These are phyloP conservation scores for Ensete glaucum DNA, from an alignment of 176 grass and related monocot genomes.

Conservation along the genomic window DNA sequence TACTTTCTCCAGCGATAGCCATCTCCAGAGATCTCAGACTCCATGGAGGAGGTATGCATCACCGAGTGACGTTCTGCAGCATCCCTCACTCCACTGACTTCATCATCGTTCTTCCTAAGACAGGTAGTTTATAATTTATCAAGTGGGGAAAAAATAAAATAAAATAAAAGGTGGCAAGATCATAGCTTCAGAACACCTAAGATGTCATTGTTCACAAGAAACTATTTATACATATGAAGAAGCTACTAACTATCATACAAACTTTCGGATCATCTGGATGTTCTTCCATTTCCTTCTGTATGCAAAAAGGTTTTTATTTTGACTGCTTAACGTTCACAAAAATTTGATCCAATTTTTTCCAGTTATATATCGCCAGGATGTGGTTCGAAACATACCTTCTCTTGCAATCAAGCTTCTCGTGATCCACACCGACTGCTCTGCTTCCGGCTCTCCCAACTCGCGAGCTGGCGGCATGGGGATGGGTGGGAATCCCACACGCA, in stretches of 20 bases:
- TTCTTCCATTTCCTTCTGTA: too few species aligned
- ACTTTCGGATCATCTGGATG: too few species aligned
- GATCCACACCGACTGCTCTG: conserved; percentile 12
- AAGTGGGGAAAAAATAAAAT: background rate
- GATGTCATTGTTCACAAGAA: too few species aligned
- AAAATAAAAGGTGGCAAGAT: too few species aligned
- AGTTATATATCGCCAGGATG: background rate
- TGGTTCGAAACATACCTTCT: conserved; percentile 12
- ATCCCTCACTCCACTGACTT: background rate
- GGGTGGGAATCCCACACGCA: background rate
- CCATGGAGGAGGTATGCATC: background rate
- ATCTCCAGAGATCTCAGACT: background rate
- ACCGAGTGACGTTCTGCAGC: too few species aligned
- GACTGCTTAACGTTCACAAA: background rate
- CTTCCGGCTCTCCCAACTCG: too few species aligned
- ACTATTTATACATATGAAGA: too few species aligned
- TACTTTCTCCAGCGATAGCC: background rate
- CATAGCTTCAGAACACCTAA: too few species aligned
- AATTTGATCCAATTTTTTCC: too few species aligned
- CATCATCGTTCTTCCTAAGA: background rate
- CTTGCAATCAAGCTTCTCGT: conserved; percentile 10
- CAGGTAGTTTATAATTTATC: background rate
- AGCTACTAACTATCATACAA: too few species aligned
- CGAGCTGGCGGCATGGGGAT: background rate
- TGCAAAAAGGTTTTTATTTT: background rate